Evolutionary conservation across 805 yeast genomes (phyloP).

Genomic region (Kregervanrija fluxuum): DNA sequence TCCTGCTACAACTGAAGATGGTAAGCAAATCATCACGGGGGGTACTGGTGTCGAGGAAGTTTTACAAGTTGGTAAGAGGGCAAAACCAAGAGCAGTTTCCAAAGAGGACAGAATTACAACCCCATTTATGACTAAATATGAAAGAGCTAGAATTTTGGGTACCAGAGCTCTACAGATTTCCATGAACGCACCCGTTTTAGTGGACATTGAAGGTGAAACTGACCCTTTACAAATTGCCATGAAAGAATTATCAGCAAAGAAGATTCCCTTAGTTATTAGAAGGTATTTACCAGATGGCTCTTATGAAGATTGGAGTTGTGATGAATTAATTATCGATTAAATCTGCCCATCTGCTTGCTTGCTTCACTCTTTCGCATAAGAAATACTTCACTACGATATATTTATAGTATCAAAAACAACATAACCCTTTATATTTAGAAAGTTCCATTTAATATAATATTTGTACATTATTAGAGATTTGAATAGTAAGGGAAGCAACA

Average conservation of each 20-base stretch:
- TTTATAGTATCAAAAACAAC: neutral
- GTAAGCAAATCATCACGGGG: constrained; percentile 64
- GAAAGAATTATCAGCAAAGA: constrained; percentile 92
- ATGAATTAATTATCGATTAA: constrained; percentile 84
- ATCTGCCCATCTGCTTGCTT: neutral
- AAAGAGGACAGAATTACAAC: constrained; percentile 88
- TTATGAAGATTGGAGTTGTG: constrained; percentile 98
- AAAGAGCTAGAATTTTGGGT: constrained; percentile 94
- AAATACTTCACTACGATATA: too few species aligned
- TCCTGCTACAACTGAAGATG: constrained; percentile 50
- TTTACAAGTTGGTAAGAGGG: constrained; percentile 32
- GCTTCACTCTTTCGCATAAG: neutral
- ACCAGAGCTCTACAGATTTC: constrained; percentile 97
- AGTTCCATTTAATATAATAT: neutral
- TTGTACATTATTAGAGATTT: constrained; percentile 1
- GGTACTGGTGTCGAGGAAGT: constrained; percentile 49
- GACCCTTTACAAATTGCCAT: constrained; percentile 97
- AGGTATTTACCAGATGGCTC: constrained; percentile 96
- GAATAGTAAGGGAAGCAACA: neutral
- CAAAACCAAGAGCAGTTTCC: constrained; percentile 63
- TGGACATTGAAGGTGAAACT: constrained; percentile 97
- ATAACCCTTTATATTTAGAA: too few species aligned
- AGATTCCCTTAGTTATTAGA: constrained; percentile 91
- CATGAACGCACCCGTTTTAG: constrained; percentile 97
- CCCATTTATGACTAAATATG: constrained; percentile 98